Base-by-base conservation (phyloP, 192 early-diverging fungal genomes). In the Backusella liffmaniae region DNA sequence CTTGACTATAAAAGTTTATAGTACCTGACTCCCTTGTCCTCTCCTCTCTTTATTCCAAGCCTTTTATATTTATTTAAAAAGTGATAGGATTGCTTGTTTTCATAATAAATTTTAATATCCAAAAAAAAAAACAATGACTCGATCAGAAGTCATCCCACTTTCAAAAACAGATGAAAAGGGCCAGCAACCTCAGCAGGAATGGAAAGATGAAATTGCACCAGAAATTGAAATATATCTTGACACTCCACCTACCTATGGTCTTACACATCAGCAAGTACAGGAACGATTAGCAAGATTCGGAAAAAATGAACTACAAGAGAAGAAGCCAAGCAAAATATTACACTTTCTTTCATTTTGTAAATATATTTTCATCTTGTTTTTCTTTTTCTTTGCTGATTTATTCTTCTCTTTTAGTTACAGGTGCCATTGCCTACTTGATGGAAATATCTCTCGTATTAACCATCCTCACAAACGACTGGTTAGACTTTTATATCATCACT, bases 401-500 rank as follows among this genome's bases (percentile, higher is more conserved):
- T 39, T 29, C 29, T 41, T 21, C 36, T 16, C 56, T 13, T 85
- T 76, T 74, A 89, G 80, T 92, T 79, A 75, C 79, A 2, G 92
- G 92, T 9, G 82, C 91, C 1, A 89, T 92, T 73, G 87, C 91
- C 1, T 90, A 87, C 76, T 79, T 94, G 34, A 88, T 94, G 53
- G 88, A 91, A 71, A 81, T 81, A 46, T 75, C 77, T 29, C 73
- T 80, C 65, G 85, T 91, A 42, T 72, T 93, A 21, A 89, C 89
- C 7, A 89, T 85, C 23, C 82, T 90, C 1, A 85, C 86, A 16
- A 83, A 88, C 74, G 86, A 87, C 26, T 87, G 86, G 87, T 75
- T 90, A 65, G 88, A 91, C 70, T 86, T 91, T 76, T 82, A 80
- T 39, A 86, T 89, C 73, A 88, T 91, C 30, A 72, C 88, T 3